Base-by-base conservation (phyloP, 2,329 filamentous ascomycete species). In the Aspergillus sp. region DNA sequence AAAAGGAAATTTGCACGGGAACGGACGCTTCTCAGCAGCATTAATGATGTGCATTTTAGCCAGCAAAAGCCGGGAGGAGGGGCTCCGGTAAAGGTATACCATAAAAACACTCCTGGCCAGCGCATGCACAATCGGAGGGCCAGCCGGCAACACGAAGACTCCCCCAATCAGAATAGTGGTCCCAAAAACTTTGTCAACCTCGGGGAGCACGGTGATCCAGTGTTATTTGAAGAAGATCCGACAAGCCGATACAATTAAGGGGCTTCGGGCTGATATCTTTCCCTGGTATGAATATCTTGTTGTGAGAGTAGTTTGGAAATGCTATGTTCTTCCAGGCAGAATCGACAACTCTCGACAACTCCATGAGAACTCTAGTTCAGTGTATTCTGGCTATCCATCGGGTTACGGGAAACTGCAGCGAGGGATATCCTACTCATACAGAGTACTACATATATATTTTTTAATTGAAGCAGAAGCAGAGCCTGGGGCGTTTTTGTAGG, bases 141-240 rank as follows among this genome's bases (percentile, higher is more conserved):
- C 4, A 68, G 66, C 7, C 66, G 64, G 21, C 65, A 62, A 4
- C 66, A 63, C 24, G 90, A 96, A 76, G 74, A 80, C 1, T 82
- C 82, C 1, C 93, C 93, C 0, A 84, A 86, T 24, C 84, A 86
- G 33, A 80, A 87, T 60, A 82, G 91, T 56, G 83, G 85, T 33
- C 82, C 90, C 0, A 80, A 83, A 5, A 91, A 95, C 67, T 98
- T 97, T 66, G 88, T 91, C 73, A 84, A 88, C 61, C 83, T 96
- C 79, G 93, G 93, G 40, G 91, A 91, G 15, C 90, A 90, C 67
- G 93, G 92, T 5, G 93, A 98, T 68, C 86, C 91, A 73, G 79
- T 83, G 44, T 80, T 97, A 14, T 97, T 87, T 70, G 85, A 83
- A 9, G 80, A 90, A 50, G 88, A 90, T 35, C 70, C 71, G 39